Conservation (phyloP, 2,329 filamentous ascomycete genomes). For the Trichoderma lentiforme region DNA sequence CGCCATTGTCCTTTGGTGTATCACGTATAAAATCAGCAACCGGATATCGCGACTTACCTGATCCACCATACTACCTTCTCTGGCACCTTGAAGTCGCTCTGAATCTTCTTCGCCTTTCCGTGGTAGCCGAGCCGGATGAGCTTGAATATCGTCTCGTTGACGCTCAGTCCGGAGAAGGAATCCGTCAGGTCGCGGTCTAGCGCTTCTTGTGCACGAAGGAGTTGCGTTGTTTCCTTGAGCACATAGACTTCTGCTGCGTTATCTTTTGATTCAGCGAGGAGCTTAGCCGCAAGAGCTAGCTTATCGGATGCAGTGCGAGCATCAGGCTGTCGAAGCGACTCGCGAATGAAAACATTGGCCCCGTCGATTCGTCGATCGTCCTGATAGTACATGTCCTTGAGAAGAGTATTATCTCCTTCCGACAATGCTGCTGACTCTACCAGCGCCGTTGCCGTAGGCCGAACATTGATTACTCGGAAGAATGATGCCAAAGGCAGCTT, state of each 20-base stretch:
- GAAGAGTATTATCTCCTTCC: conserved; percentile 69
- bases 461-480: conserved; percentile 84
- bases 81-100: conserved; percentile 87
- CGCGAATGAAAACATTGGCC: conserved; percentile 79
- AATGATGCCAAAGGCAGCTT: conserved; percentile 88
- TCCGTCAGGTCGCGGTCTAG: conserved; percentile 81
- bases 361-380: conserved; percentile 89
- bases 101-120: conserved; percentile 81
- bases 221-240: conserved; percentile 73
- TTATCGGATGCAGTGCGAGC: conserved; percentile 74
- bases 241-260: conserved; percentile 68
- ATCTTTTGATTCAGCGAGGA: conserved; percentile 82
- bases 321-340: conserved; percentile 73
- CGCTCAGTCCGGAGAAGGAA: conserved; percentile 74
- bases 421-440: conserved; percentile 76
- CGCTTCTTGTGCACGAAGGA: conserved; percentile 81
- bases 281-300: conserved; percentile 77
- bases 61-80: conserved; percentile 91
- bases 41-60: conserved; percentile 42
- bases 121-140: conserved; percentile 78
- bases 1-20: not conserved
- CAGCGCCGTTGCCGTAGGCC: conserved; percentile 81
- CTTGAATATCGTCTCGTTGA: conserved; percentile 91
- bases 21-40: not conserved
- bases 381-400: conserved; percentile 97